Evolutionary conservation across 805 yeast genomes (phyloP).

Genomic region (Ogataea corticis): DNA sequence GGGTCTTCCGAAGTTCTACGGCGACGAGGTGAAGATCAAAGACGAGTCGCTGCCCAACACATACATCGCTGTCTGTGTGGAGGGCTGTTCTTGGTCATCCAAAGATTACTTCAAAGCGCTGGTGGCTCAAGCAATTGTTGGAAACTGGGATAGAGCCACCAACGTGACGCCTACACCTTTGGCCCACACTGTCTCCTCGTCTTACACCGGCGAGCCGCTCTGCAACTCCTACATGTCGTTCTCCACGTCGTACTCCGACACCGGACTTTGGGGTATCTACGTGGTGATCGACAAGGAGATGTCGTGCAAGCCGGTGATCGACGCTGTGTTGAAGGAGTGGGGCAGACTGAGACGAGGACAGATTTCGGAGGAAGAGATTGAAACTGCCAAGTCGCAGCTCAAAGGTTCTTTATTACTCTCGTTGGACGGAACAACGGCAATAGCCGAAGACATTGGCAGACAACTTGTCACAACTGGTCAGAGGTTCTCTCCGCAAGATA

Average conservation of each 20-base stretch:
- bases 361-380: slow-evolving; percentile 81
- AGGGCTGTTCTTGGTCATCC: slow-evolving; percentile 97
- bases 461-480: slow-evolving; percentile 93
- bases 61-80: slow-evolving; percentile 92
- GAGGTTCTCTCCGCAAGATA: slow-evolving; percentile 71
- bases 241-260: slow-evolving; percentile 94
- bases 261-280: slow-evolving; percentile 97
- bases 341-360: slow-evolving; percentile 76
- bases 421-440: slow-evolving; percentile 91
- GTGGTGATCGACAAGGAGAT: slow-evolving; percentile 77
- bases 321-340: slow-evolving; percentile 87
- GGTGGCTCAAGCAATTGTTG: slow-evolving; percentile 94
- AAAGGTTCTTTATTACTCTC: slow-evolving; percentile 89
- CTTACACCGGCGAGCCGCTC: slow-evolving; percentile 52
- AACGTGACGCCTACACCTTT: slow-evolving; percentile 87
- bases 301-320: slow-evolving; percentile 64
- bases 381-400: slow-evolving; percentile 90
- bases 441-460: slow-evolving; percentile 97
- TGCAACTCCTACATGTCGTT: slow-evolving; percentile 97
- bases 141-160: slow-evolving; percentile 94
- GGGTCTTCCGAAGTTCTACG: slow-evolving; percentile 76
- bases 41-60: slow-evolving; percentile 85
- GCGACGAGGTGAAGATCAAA: slow-evolving; percentile 82
- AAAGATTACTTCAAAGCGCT: slow-evolving; percentile 94
- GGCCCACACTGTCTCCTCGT: slow-evolving; percentile 54